Base-by-base conservation (phyloP, 169 alveolate genomes). In the Plasmodium chabaudi region DNA sequence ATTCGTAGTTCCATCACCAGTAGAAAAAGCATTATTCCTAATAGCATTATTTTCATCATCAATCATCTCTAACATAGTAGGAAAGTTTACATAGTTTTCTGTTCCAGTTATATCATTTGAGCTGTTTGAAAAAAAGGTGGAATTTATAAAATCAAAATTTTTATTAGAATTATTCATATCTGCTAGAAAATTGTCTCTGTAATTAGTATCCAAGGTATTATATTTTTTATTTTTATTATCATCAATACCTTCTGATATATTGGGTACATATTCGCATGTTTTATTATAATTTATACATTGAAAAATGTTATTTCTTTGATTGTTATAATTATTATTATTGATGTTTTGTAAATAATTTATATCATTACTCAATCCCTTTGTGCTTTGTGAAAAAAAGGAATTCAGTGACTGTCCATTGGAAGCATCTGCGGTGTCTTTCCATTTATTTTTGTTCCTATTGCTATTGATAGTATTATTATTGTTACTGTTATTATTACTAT, bases 241-340 rank as follows among this genome's bases (percentile, higher is more conserved):
- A 55, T 61, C 53, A 53, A 61, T 23, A 44, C 56, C 88, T 17
- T 75, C 74, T 57, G 59, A 5, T 15, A 47, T 34, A 27, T 53
- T 46, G 51, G 88, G 77, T 25, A 77, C n/a, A 64, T 64, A 77
- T 77, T 77, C 88, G 44, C 79, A 77, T 9, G 88, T 56, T 68
- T 44, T 77, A 59, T 60, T 73, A 46, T 77, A 77, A 56, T 44
- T 55, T 57, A 77, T 13, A 46, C 21, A 59, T 25, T 77, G 74
- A 17, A 46, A 19, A 64, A 73, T 19, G 2, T 25, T 55, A 23
- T 1, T 5, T 44, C 53, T 39, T 21, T 15, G 49, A n/a, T 46
- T 53, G 63, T 51, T 46, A 68, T 17, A 44, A 21, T 34, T 59
- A 27, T 34, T 42, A 39, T 53, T 53, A n/a, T 10, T 19, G 12